Percentiles rank a stretch among this genome's conserved stretches.
phyloP scores from a whole-genome alignment of 2,329 filamentous ascomycete species.

The Incumbomyces delicatus region DNA sequence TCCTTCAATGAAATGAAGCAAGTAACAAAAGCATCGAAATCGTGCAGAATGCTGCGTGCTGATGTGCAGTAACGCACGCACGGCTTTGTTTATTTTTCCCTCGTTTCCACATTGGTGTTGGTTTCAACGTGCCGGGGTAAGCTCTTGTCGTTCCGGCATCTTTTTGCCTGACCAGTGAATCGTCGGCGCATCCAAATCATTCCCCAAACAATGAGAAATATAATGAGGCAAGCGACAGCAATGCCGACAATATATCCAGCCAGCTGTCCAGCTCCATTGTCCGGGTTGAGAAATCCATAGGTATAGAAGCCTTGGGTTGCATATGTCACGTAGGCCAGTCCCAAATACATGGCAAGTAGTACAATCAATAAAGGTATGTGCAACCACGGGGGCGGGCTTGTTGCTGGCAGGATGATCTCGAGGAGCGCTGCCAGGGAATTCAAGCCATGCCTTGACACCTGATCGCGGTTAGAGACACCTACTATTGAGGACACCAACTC shows the following conservation, averaged over 20 bases:
- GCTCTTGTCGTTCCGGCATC: conserved; percentile 9
- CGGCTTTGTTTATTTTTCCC: conserved; percentile 1
- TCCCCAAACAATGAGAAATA: conserved; percentile 44
- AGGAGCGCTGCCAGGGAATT: conserved; percentile 67
- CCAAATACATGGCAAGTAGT: conserved; percentile 63
- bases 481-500: conserved; percentile 7
- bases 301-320: conserved; percentile 64
- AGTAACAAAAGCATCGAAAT: no score
- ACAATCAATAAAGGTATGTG: conserved; percentile 59
- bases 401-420: conserved; percentile 61
- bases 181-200: conserved; percentile 46
- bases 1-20: no score
- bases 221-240: conserved; percentile 43
- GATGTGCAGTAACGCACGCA: no score
- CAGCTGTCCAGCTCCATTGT: conserved; percentile 44
- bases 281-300: conserved; percentile 66
- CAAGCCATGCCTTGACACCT: conserved; percentile 63
- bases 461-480: conserved; percentile 6
- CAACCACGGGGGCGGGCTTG: conserved; percentile 51
- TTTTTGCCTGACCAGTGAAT: conserved; percentile 22
- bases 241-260: conserved; percentile 57
- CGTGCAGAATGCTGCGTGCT: no score
- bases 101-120: not conserved
- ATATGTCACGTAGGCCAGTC: conserved; percentile 62
- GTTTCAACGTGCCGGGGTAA: not conserved